Conservation (phyloP, 345 rosid species). For the Leavenworthia alabamica region DNA sequence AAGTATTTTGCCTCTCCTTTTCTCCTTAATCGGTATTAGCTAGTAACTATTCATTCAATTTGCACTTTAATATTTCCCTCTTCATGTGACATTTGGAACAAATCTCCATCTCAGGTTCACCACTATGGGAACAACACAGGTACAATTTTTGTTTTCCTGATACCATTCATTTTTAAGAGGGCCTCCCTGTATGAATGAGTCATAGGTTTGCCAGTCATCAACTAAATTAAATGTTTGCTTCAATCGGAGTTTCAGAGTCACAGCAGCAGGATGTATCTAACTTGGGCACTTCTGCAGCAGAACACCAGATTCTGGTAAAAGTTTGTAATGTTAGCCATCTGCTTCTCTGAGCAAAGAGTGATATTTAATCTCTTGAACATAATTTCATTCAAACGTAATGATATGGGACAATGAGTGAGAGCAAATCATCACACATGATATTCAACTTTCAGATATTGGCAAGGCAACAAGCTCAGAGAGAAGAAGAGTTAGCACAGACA, state of each 20-base stretch:
- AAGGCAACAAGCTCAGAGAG: constrained; percentile 98
- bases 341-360: background rate
- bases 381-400: constrained; percentile 4
- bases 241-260: constrained; percentile 41
- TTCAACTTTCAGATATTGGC: constrained; percentile 65
- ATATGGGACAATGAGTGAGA: background rate
- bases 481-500: constrained; percentile 94
- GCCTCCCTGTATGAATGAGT: background rate
- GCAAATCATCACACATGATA: constrained; percentile 2
- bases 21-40: background rate
- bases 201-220: background rate
- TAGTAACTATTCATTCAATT: background rate
- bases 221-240: constrained; percentile 8
- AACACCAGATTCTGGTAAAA: constrained; percentile 94
- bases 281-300: constrained; percentile 57
- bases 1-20: constrained; percentile 25
- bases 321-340: background rate
- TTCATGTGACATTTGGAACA: constrained; percentile 17
- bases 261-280: constrained; percentile 54
- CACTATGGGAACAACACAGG: constrained; percentile 52
- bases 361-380: background rate
- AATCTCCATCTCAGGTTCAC: constrained; percentile 48
- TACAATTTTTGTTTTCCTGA: constrained; percentile 4
- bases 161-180: background rate
- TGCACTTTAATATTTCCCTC: constrained; percentile 2